phyloP scores from a whole-genome alignment of 2,329 filamentous ascomycete species.

The Colletotrichum liaoningense region DNA sequence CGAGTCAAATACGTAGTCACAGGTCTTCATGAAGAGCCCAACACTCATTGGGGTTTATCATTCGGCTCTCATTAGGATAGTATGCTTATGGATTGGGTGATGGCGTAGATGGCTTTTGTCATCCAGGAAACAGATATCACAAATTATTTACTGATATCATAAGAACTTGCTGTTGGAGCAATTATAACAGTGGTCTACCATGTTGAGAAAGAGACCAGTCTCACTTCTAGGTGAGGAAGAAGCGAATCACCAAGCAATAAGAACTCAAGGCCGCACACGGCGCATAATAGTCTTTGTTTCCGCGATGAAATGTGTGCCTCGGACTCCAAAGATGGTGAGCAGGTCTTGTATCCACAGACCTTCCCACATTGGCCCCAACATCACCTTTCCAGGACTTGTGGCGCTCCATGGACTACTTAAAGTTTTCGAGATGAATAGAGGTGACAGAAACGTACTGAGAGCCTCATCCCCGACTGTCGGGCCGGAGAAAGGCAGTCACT shows the following conservation, averaged over 20 bases:
- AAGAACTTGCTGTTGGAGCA: constrained; percentile 2
- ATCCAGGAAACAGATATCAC: rapidly evolving
- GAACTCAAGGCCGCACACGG: neutral
- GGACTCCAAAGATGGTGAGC: neutral
- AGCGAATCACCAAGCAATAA: constrained; percentile 4
- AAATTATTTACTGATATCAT: neutral
- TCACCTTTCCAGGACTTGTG: neutral
- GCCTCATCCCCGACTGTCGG: neutral
- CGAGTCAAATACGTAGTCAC: no score
- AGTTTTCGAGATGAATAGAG: neutral
- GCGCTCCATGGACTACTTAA: no score
- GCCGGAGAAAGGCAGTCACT: neutral
- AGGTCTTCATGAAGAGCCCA: neutral
- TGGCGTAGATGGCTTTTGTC: no score
- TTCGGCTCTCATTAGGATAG: no score
- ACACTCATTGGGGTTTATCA: no score
- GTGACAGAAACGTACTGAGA: neutral
- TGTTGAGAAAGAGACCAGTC: neutral
- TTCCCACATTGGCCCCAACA: neutral
- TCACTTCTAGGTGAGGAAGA: neutral
- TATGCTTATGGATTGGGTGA: no score
- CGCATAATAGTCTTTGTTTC: constrained; percentile 1
- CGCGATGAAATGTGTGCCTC: neutral
- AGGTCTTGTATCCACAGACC: no score
- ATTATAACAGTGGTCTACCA: neutral